These are phyloP conservation scores for Paramarasmius palmivorus DNA, from an alignment of 1,284 basidiomycete genomes.

Conservation along the genomic window DNA sequence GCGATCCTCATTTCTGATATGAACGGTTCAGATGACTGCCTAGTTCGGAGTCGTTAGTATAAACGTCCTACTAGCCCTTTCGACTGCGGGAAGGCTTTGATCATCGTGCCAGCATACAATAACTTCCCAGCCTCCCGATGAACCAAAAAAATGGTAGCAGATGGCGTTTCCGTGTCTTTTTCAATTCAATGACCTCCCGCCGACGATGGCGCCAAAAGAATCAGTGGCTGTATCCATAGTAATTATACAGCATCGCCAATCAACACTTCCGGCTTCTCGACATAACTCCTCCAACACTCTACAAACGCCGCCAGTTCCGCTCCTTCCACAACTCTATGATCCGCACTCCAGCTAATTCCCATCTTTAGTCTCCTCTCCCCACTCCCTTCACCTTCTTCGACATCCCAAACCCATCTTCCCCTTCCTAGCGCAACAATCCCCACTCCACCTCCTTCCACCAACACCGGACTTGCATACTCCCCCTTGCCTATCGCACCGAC, in stretches of 20 bases:
- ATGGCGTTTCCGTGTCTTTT: too few relatives aligned
- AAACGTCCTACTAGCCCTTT: too few relatives aligned
- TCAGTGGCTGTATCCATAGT: too few relatives aligned
- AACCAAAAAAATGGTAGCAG: too few relatives aligned
- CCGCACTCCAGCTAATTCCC: slow-evolving; percentile 84
- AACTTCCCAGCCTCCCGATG: too few relatives aligned
- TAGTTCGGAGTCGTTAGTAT: too few relatives aligned
- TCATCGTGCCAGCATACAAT: too few relatives aligned
- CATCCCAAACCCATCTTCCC: slow-evolving; percentile 83
- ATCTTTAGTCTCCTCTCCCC: slow-evolving; percentile 72
- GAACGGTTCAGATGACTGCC: too few relatives aligned
- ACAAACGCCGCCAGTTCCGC: slow-evolving; percentile 92
- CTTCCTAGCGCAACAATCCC: slow-evolving; percentile 90
- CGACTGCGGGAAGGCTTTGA: too few relatives aligned
- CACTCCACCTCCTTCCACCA: slow-evolving; percentile 87
- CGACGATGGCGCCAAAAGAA: too few relatives aligned
- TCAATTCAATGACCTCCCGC: too few relatives aligned
- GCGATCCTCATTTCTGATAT: too few relatives aligned
- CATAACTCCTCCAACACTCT: slow-evolving; percentile 84
- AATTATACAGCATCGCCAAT: slow-evolving; percentile 60
- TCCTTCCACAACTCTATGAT: slow-evolving; percentile 91
- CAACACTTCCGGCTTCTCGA: slow-evolving; percentile 78
- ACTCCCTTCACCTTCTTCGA: slow-evolving; percentile 36
- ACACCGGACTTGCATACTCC: slow-evolving; percentile 72
- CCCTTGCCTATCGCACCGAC: slow-evolving; percentile 81